Evolutionary conservation across 1,139 yeast species (phyloP), one percentile per base, ranked within the genome.

Genomic region (Arxiozyma slooffiae): DNA sequence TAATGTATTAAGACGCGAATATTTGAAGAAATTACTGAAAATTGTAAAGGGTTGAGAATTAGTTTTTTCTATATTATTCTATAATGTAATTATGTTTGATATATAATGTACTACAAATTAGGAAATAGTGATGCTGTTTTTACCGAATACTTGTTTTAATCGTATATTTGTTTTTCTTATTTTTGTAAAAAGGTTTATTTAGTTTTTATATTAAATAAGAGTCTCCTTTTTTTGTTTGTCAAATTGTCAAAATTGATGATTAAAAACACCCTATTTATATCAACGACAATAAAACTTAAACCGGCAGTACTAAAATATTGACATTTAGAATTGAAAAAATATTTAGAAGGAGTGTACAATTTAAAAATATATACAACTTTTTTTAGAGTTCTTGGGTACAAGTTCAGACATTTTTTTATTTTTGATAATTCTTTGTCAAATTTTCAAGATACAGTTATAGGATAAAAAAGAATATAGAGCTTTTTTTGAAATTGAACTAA

Each of bases 1-100:
- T 38, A 45, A 45, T 17, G 42, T 42, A 45, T 45, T 42, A 18
- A 45, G 26, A 7, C 42, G 47, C 18, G 47, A 45, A 3, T 42
- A 45, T 38, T 26, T 45, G n/a, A 45, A 26, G 38, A 38, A 30
- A 42, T 34, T 18, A 30, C 20, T 42, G 9, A 24, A 34, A 38
- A 42, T 42, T 42, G 45, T 17, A 41, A 36, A 30, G 2, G 17
- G 43, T 9, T n/a, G 36, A 16, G 17, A 30, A 14, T 7, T 30
- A 11, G 4, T 30, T 4, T 11, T 7, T 11, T 9, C n/a, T 7
- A 30, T n/a, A 11, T n/a, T 6, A 30, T 14, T 30, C n/a, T 6
- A 30, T 6, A 11, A n/a, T 30, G 36, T 4, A 11, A 4, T 30
- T 30, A 11, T 30, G 6, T 30, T 14, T 3, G 14, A 9, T 11